Base-by-base conservation (phyloP, 2,329 filamentous ascomycete species). In the Trichophyton verrucosum region DNA sequence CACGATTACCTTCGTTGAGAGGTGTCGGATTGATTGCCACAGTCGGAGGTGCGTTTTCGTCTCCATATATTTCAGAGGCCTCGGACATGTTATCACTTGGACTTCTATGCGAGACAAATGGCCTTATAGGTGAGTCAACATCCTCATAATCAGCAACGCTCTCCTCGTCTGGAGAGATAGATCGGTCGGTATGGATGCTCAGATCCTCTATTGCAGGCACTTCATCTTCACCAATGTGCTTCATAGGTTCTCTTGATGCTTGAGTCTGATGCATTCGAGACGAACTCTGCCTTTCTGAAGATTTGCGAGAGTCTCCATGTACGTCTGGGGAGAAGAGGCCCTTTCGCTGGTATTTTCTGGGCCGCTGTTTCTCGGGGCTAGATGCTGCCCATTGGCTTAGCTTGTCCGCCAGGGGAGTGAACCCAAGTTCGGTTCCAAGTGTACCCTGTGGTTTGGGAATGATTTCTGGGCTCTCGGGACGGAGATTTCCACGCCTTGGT, bases 371-470 rank as follows among this genome's bases (percentile, higher is more conserved):
- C 64, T 81, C 68, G 2, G 84, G 83, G 64, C 82, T 87, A 24
- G 77, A 77, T 1, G 85, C 78, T 64, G 80, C 79, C 86, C 87
- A 89, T 24, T 79, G 77, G 62, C 76, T 80, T 3, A 89, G 74
- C 66, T 86, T 81, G 42, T 80, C 76, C 3, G 82, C 82, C 42
- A 89, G 74, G 24, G 85, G 83, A 1, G 84, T 87, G 64, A 88
- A 86, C 1, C 84, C 83, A 58, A 82, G 69, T 27, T 47, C 57
- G 5, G 22, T n/a, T 7, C 6, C n/a, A 20, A 24, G 15, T 30
- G 9, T 13, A n/a, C 17, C 33, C 6, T 17, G 55, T 5, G 6
- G 13, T 11, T 13, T 57, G 20, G 9, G 38, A 40, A 15, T n/a
- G 9, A 57, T 3, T 13, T 38, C n/a, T 11, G 55, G 55, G 6